Percentiles rank a stretch among this genome's conserved stretches.
These are phyloP conservation scores for Piromyces finnis DNA, from an alignment of 192 early-diverging fungal species.

Conservation along the genomic window DNA sequence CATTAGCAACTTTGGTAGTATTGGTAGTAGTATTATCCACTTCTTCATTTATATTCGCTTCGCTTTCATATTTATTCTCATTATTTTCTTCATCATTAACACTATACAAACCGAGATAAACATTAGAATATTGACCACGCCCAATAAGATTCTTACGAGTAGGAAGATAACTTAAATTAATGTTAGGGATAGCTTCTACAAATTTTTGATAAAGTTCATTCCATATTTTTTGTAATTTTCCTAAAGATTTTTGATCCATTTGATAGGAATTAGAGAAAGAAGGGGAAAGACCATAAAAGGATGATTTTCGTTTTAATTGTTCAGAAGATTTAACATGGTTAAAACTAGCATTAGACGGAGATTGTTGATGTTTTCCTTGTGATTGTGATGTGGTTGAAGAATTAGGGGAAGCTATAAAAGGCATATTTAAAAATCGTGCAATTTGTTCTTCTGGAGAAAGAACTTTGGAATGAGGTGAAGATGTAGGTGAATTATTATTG, in stretches of 20 bases:
- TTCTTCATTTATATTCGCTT: neutral
- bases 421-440: neutral
- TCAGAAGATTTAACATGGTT: neutral
- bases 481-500: neutral
- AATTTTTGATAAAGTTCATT: neutral
- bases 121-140: neutral
- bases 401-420: neutral
- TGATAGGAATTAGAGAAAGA: neutral
- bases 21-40: too few species aligned
- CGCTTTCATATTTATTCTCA: neutral
- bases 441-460: neutral
- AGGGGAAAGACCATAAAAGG: neutral
- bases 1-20: neutral
- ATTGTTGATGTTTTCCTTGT: neutral
- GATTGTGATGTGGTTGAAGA: neutral
- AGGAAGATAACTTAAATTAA: neutral
- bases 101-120: neutral
- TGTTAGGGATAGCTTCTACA: neutral
- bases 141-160: neutral
- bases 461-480: neutral
- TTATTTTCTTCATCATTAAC: neutral
- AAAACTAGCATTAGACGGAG: neutral
- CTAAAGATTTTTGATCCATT: neutral
- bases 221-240: neutral
- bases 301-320: neutral